These are phyloP conservation scores for Neurospora terricola DNA, from an alignment of 495 filamentous ascomycete genomes.

Conservation along the genomic window DNA sequence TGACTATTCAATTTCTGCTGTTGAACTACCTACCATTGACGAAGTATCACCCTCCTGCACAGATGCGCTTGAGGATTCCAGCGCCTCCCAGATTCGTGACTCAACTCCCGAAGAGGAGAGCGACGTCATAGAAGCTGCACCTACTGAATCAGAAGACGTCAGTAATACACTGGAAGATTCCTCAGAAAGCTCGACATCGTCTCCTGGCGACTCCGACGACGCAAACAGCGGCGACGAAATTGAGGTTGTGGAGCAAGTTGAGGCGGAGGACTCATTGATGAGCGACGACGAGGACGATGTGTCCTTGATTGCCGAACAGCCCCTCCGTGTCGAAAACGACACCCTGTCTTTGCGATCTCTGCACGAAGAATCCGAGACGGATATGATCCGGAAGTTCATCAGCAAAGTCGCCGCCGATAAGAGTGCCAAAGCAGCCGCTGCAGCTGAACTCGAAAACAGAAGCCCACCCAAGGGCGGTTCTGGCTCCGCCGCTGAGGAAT, in stretches of 20 bases:
- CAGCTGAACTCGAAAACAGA: conserved; percentile 10
- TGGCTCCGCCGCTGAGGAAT: conserved; percentile 15
- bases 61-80: not conserved
- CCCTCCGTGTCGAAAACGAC: conserved; percentile 10
- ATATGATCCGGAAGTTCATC: conserved; percentile 36
- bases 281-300: conserved; percentile 19
- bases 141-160: not conserved
- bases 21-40: not conserved
- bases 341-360: conserved; percentile 14
- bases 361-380: conserved; percentile 31
- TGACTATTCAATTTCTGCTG: not conserved
- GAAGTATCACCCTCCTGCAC: not conserved
- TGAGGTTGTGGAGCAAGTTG: conserved; percentile 4
- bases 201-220: not conserved
- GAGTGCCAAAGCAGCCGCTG: conserved; percentile 23
- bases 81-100: not conserved
- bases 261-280: conserved; percentile 7
- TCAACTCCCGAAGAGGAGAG: not conserved
- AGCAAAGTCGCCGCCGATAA: conserved; percentile 37
- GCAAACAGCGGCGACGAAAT: conserved; percentile 3
- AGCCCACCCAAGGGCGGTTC: conserved; percentile 13
- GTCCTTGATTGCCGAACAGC: conserved; percentile 6
- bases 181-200: not conserved
- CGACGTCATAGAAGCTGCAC: not conserved
- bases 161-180: not conserved